phyloP scores from a whole-genome alignment of 371 early-diverging fungal genomes.

The Apophysomyces ossiformis region DNA sequence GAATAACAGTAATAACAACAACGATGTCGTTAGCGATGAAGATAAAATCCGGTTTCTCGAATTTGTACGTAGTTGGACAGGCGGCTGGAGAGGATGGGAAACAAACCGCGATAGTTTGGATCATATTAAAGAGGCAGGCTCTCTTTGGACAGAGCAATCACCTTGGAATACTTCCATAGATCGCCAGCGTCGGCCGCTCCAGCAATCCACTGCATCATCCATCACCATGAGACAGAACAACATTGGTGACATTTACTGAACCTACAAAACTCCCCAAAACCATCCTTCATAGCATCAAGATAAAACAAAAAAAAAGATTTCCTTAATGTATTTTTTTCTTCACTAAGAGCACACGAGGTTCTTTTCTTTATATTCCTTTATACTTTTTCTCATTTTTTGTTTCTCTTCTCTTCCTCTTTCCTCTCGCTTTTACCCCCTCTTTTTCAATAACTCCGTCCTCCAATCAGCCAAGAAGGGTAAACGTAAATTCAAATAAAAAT shows the following conservation, averaged over 20 bases:
- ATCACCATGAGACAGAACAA: neutral
- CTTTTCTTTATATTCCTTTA: neutral
- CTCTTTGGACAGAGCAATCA: conserved; percentile 40
- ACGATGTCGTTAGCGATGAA: conserved; percentile 39
- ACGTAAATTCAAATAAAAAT: neutral
- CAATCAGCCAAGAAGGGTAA: neutral
- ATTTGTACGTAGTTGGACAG: conserved; percentile 53
- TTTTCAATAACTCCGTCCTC: neutral
- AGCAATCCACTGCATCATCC: conserved; percentile 1
- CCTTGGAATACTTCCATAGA: conserved; percentile 33
- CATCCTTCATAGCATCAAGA: neutral
- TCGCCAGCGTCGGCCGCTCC: conserved; percentile 13
- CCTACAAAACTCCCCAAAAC: neutral
- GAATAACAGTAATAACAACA: conserved; percentile 9
- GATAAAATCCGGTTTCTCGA: conserved; percentile 48
- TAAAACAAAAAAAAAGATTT: neutral
- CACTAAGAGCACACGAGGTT: neutral
- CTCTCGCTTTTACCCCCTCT: neutral
- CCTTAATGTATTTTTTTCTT: conserved; percentile 12
- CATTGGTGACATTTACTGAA: neutral
- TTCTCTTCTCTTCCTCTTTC: neutral
- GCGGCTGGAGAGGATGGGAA: conserved; percentile 44
- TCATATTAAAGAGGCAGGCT: conserved; percentile 20
- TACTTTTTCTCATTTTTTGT: neutral
- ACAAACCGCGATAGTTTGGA: conserved; percentile 8